Evolutionary conservation across 306 rosid genomes (phyloP).

Genomic region (Clitoria ternatea): DNA sequence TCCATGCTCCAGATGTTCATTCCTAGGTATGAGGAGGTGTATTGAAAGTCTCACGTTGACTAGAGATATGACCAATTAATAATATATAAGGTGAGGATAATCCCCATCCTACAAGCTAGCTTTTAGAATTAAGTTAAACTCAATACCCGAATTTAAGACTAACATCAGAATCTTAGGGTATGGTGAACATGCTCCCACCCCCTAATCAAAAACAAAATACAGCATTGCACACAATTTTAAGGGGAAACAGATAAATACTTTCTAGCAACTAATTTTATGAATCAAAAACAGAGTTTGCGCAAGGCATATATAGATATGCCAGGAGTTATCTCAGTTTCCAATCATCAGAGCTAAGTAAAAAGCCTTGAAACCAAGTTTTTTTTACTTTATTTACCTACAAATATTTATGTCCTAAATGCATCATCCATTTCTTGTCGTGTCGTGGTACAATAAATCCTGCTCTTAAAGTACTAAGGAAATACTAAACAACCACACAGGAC

Average conservation of each 20-base stretch:
- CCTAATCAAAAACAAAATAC: no score
- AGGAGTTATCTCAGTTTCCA: neutral
- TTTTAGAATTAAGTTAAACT: no score
- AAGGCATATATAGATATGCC: neutral
- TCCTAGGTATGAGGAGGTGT: no score
- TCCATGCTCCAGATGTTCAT: no score
- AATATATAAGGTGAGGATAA: no score
- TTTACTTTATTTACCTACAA: neutral
- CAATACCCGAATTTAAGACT: no score
- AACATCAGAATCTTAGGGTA: no score
- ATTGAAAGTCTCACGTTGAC: no score
- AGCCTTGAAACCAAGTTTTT: neutral
- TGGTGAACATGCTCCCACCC: neutral
- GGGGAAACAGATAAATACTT: neutral
- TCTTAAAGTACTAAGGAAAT: neutral
- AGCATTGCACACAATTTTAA: neutral
- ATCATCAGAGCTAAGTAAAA: neutral
- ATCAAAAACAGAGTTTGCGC: neutral
- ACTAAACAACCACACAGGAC: neutral
- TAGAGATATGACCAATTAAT: no score
- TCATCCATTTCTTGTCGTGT: neutral
- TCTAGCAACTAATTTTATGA: constrained; percentile 1
- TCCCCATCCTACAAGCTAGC: no score
- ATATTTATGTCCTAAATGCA: constrained; percentile 3
- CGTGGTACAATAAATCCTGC: neutral